Conservation (phyloP, 2,329 filamentous ascomycete species). For the Cyphellophora attinorum region DNA sequence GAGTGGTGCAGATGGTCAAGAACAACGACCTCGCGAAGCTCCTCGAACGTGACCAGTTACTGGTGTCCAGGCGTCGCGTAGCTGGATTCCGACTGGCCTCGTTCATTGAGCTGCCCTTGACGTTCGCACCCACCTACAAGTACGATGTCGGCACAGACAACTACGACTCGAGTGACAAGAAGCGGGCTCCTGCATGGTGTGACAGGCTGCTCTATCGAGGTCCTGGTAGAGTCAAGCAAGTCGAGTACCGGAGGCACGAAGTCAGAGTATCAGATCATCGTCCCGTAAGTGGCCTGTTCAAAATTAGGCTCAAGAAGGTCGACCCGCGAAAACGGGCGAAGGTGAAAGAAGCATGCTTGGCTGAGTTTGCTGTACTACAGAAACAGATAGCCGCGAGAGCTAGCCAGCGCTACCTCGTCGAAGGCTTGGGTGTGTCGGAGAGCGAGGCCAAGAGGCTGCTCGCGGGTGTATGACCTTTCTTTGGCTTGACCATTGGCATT, state of each 20-base stretch:
- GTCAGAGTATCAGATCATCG: constrained; percentile 85
- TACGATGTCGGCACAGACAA: constrained; percentile 93
- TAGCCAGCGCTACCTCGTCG: constrained; percentile 15
- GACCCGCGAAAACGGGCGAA: constrained; percentile 54
- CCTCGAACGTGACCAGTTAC: constrained; percentile 84
- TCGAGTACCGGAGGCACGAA: constrained; percentile 83
- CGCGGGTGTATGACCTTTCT: not conserved
- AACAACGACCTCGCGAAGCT: constrained; percentile 74
- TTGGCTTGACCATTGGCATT: no score
- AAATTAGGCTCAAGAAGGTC: constrained; percentile 75
- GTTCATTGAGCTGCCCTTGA: constrained; percentile 84
- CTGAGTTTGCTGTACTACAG: constrained; percentile 59
- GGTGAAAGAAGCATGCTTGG: constrained; percentile 64
- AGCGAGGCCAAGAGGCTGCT: constrained; percentile 6
- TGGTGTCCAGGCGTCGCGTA: constrained; percentile 80
- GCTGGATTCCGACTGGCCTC: constrained; percentile 79
- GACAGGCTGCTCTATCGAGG: constrained; percentile 85
- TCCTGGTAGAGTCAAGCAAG: constrained; percentile 69
- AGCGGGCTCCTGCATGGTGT: constrained; percentile 90
- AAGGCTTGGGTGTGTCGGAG: constrained; percentile 7
- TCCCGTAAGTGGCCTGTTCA: constrained; percentile 79
- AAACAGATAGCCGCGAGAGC: constrained; percentile 13
- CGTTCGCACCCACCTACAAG: constrained; percentile 94
- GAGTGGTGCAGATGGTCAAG: constrained; percentile 76
- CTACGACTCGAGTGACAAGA: constrained; percentile 93